Conservation (phyloP, 2,329 filamentous ascomycete species). For the Clarireedia hainanense region DNA sequence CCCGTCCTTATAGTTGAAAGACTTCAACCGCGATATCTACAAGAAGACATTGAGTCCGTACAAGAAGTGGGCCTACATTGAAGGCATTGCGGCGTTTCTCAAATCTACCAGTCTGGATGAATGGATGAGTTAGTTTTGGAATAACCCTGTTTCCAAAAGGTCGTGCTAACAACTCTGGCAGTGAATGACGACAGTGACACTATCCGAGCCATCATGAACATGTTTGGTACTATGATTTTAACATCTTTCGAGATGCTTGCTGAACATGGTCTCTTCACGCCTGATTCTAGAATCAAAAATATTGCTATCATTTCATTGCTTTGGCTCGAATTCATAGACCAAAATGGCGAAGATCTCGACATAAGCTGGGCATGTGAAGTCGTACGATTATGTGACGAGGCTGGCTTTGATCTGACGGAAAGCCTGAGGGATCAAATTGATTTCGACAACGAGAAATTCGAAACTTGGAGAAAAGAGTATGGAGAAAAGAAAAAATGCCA, state of each 20-base stretch:
- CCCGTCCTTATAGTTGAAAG: slow-evolving; percentile 9
- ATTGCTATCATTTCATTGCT: slow-evolving; percentile 40
- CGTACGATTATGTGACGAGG: slow-evolving; percentile 17
- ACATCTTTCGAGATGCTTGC: slow-evolving; percentile 45
- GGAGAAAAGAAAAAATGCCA: slow-evolving; percentile 7
- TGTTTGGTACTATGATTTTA: slow-evolving; percentile 51
- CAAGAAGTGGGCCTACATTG: slow-evolving; percentile 19
- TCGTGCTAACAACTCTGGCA: slow-evolving; percentile 1
- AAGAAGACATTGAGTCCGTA: slow-evolving; percentile 15
- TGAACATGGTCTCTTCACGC: slow-evolving; percentile 18
- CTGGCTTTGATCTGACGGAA: slow-evolving; percentile 13
- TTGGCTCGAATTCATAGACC: slow-evolving; percentile 39
- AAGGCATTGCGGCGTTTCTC: slow-evolving; percentile 13
- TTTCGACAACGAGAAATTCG: slow-evolving; percentile 8
- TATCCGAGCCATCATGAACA: slow-evolving; percentile 32
- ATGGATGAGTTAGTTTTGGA: slow-evolving; percentile 9
- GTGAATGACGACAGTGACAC: slow-evolving; percentile 15
- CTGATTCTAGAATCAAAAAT: slow-evolving; percentile 40
- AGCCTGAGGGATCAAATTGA: slow-evolving; percentile 13
- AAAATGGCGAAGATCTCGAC: slow-evolving; percentile 39
- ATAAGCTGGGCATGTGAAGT: slow-evolving; percentile 48
- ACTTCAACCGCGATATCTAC: slow-evolving; percentile 16
- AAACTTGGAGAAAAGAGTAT: neutral
- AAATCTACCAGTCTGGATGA: slow-evolving; percentile 6
- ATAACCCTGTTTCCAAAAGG: neutral